A percentile compares a stretch with the other conserved stretches of the same genome.
These are phyloP conservation scores for Dionaea muscipula DNA, from an alignment of 179 eudicot species.

Conservation along the genomic window DNA sequence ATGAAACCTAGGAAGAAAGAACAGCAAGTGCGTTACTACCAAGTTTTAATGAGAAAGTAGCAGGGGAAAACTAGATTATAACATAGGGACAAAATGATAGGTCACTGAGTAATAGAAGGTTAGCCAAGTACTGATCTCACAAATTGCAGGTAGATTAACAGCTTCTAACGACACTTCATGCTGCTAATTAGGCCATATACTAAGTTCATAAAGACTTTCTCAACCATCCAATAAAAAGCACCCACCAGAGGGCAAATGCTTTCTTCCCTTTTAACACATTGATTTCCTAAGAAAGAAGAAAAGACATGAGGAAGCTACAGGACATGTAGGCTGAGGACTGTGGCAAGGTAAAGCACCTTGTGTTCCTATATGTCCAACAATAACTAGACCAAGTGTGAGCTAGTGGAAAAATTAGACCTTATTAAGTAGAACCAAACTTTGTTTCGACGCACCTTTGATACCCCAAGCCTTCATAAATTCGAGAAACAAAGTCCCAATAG, in stretches of 20 bases:
- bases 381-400: conserved; percentile 3
- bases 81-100: no score
- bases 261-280: no score
- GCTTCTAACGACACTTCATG: no score
- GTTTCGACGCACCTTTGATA: conserved; percentile 53
- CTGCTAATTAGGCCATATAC: not conserved
- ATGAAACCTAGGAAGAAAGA: not conserved
- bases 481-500: conserved; percentile 57
- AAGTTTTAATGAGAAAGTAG: no score
- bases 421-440: conserved; percentile 1
- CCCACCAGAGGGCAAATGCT: no score
- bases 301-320: conserved; percentile 1
- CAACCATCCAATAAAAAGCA: not conserved
- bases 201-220: not conserved
- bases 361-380: not conserved
- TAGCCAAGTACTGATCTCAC: no score
- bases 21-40: no score
- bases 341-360: not conserved
- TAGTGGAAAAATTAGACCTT: conserved; percentile 3
- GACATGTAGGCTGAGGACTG: not conserved
- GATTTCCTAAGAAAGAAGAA: not conserved
- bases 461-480: conserved; percentile 58
- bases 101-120: no score
- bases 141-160: no score
- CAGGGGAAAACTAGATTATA: no score